phyloP scores from a whole-genome alignment of 345 rosid species.

The Carallia brachiata region DNA sequence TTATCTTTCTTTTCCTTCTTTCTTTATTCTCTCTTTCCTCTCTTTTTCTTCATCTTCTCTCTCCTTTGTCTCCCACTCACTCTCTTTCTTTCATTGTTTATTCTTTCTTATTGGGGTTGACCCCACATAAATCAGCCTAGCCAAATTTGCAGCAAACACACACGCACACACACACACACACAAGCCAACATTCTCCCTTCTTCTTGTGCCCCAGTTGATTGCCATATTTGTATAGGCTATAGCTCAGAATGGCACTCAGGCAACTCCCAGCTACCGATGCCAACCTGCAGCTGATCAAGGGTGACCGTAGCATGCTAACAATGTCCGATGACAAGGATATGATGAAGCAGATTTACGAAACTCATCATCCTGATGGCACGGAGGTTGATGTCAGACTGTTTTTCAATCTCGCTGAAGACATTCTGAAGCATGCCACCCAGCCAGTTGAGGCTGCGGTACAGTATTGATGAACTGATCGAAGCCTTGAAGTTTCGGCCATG shows the following conservation, averaged over 20 bases:
- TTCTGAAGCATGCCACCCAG: constrained; percentile 56
- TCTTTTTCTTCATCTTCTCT: no score
- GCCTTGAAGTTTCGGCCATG: neutral
- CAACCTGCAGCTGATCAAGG: constrained; percentile 26
- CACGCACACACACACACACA: constrained; percentile 7
- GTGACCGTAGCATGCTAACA: constrained; percentile 43
- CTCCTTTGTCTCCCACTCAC: no score
- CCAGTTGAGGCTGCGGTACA: constrained; percentile 31
- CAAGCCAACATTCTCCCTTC: constrained; percentile 5
- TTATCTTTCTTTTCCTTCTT: no score
- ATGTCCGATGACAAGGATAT: constrained; percentile 61
- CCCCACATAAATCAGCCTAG: constrained; percentile 29
- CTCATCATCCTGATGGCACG: constrained; percentile 68
- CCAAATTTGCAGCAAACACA: constrained; percentile 1
- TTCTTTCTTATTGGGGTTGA: no score
- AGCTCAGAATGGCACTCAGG: constrained; percentile 11
- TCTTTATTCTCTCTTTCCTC: no score
- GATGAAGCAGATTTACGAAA: constrained; percentile 51
- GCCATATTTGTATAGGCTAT: no score
- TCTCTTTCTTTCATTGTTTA: no score
- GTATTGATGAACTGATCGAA: neutral
- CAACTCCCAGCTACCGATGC: constrained; percentile 5
- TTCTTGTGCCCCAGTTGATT: no score
- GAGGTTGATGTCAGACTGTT: constrained; percentile 65
- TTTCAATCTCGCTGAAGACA: constrained; percentile 58